A percentile compares a stretch with the other conserved stretches of the same genome.
phyloP scores from a whole-genome alignment of 1,139 yeast species.

The Candida anutae region DNA sequence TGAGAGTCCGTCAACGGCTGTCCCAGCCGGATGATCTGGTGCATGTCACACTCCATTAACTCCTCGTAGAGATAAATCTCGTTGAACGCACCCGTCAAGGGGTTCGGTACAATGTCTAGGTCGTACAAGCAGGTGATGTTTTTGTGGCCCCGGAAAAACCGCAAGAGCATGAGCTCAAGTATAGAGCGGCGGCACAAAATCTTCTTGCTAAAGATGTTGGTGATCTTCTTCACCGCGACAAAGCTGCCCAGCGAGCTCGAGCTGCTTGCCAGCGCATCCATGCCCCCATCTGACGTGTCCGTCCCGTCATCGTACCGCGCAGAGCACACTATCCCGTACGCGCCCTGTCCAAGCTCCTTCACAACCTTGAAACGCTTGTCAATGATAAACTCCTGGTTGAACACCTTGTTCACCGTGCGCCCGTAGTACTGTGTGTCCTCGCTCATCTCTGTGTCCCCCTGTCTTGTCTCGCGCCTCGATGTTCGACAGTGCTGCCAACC shows the following conservation, averaged over 20 bases:
- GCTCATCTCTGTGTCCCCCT: no score
- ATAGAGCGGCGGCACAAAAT: conserved; percentile 84
- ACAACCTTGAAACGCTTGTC: conserved; percentile 79
- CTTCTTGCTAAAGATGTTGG: conserved; percentile 83
- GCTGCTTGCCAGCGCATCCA: conserved; percentile 4
- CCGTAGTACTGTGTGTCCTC: no score
- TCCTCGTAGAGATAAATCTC: conserved; percentile 92
- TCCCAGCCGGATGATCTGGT: conserved; percentile 87
- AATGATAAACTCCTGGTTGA: conserved; percentile 83
- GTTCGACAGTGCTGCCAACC: no score
- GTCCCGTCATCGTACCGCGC: conserved; percentile 78
- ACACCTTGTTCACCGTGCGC: conserved; percentile 49
- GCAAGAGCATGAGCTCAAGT: conserved; percentile 77
- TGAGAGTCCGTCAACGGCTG: conserved; percentile 94
- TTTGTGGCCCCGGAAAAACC: conserved; percentile 88
- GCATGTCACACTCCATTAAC: conserved; percentile 97
- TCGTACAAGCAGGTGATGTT: conserved; percentile 92
- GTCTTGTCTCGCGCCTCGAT: no score
- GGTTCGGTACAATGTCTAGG: conserved; percentile 81
- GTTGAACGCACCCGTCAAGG: conserved; percentile 61
- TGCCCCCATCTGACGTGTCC: conserved; percentile 3
- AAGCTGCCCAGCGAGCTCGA: conserved; percentile 23
- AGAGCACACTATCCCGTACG: conserved; percentile 93
- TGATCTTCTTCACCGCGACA: conserved; percentile 92
- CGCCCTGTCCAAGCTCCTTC: conserved; percentile 93